Evolutionary conservation across 2,329 filamentous ascomycete species (phyloP), one percentile per base, ranked within the genome.

Genomic region (Chaetothyriales sp.): DNA sequence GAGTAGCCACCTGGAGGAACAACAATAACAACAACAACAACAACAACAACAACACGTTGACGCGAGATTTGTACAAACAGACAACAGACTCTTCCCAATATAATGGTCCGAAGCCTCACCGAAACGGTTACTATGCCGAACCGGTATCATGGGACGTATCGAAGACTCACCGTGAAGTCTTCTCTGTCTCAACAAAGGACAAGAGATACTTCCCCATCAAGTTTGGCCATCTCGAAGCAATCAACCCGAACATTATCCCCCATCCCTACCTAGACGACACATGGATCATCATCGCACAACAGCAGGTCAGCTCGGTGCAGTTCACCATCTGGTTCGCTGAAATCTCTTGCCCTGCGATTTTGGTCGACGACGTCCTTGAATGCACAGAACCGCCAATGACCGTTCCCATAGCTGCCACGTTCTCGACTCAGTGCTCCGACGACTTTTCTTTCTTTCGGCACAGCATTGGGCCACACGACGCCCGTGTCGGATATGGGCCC

Each of bases 161-260:
- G 33, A 18, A 18, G 28, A 57, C 51, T 2, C 61, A 65, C 50
- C 54, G 54, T 8, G 54, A 72, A 54, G 55, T 78, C 44, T 73
- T 67, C 58, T 80, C 77, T 0, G 43, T 63, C 2, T 73, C 75
- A 0, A 76, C 71, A 0, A 47, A 54, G 1, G 66, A 77, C 56
- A 64, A 61, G 33, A 71, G 67, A 29, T 80, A 70, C 65, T 79
- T 78, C 56, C 55, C 57, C 22, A 70, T 81, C 60, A 63, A 68
- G 15, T 77, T 80, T 55, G 69, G 66, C 9, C 62, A 63, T 33
- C 58, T 67, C 5, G 51, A 59, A 5, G 67, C 68, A 29, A 70
- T 75, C 52, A 81, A 80, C 54, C 77, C 78, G 15, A 81, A 76
- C 62, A 72, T 81, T 56, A 70, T 81, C 43, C 76, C 78, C 0